Base-by-base conservation (phyloP, 345 rosid genomes). In the Rhodamnia argentea region DNA sequence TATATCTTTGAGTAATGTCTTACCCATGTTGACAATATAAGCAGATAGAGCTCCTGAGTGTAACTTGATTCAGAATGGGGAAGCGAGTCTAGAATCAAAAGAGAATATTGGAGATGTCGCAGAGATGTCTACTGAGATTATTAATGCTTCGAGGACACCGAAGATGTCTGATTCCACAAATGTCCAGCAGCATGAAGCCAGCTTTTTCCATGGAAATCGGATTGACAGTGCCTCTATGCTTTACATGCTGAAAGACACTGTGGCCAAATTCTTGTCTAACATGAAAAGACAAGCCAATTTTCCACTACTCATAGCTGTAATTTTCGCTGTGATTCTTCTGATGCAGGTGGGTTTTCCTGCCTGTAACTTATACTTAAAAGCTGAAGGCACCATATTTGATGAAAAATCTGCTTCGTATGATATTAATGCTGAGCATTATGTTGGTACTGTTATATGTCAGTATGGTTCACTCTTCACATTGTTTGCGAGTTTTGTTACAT, bases 261-360 rank as follows among this genome's bases (percentile, higher is more conserved):
- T 83, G 82, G 59, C 82, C 82, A 94, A 87, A 85, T 84, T 90
- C 83, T 90, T 83, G 75, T 87, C 94, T 10, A 91, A 86, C 83
- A 60, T 94, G 85, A 91, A 85, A 85, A 91, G 91, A 57, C 97
- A 92, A 84, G 91, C 94, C 87, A 91, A 90, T 84, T 85, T 92
- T 89, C 90, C 93, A 70, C 92, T 91, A 59, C 90, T 95, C 82
- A 86, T 94, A 83, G 91, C 88, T 50, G 86, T 93, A 83, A 96
- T 95, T 18, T 95, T 96, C 88, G 90, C 87, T 4, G 94, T 95
- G 90, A 93, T 96, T 87, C 85, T 95, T 90, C 93, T 94, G 89
- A 94, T 97, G 98, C 99, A 97, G 98, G 98, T 97, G 92, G n/a
- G 86, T 15, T 32, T 83, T 52, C 59, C 62, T 53, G 13, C 57